Evolutionary conservation across 169 alveolate species (phyloP), one percentile per base, ranked within the genome.

Genomic region (Cryptosporidium felis): DNA sequence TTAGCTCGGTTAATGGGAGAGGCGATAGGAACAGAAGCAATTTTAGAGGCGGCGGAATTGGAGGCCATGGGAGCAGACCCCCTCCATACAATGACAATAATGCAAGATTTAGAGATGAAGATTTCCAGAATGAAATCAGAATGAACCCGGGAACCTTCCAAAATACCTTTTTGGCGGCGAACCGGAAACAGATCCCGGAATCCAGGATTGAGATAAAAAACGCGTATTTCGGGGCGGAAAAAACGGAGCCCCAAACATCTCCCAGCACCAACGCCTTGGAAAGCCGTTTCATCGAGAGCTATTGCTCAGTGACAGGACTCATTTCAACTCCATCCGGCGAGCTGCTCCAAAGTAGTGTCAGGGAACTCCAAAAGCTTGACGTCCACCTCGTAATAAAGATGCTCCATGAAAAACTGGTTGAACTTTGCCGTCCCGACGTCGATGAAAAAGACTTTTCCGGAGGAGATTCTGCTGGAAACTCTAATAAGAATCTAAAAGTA

Each of bases 311-410:
- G 28, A 53, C 44, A 36, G 85, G 85, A 9, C 32, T 74, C 51
- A 74, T 53, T 38, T n/a, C 56, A 30, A 49, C 51, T 34, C 85
- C 85, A 5, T 74, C 85, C 36, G 14, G 5, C 12, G 85, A 74
- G 9, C 53, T 23, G 18, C 56, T 74, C 23, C 85, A 74, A 34
- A 56, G 56, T 18, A 36, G 53, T n/a, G 41, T 74, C 28, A 49
- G 41, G 56, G 67, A 74, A 41, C 36, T 56, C 3, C 59, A 49
- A 10, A 74, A 74, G 28, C 56, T 74, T 21, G 85, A 74, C 36
- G 28, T 74, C 45, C 60, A 44, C 14, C n/a, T 53, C 21, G 85
- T 74, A 6, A 47, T 74, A 12, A 53, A 26, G 23, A 6, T 53
- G 85, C 44, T 74, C 0, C 85, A 74, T 53, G 32, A 74, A 23